Base-by-base conservation (phyloP, 495 filamentous ascomycete genomes). In the Aspergillus olivimuriae region DNA sequence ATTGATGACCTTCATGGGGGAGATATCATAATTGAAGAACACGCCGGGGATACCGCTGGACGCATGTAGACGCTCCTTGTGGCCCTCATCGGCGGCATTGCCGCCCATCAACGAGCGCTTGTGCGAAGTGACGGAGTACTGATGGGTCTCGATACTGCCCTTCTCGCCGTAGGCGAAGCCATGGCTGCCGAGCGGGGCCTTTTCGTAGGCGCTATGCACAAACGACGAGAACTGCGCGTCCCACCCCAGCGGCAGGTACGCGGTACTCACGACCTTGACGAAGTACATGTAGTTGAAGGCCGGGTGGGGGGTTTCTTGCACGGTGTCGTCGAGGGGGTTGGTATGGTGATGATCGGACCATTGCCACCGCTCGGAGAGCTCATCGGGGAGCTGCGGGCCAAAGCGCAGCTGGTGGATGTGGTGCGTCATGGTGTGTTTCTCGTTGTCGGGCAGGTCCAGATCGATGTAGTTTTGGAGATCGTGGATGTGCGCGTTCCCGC, bases 1-100 rank as follows among this genome's bases (percentile, higher is more conserved):
- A 72, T 97, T 99, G 69, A 99, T 85, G 33, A 99, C 94, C 67
- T 97, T 99, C 94, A 99, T 97, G 21, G 92, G 92, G 2, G 92
- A 97, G 66, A 99, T 97, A 60, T 99, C 92, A 56, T 97, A 98
- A 49, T 87, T 92, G 71, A 98, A 96, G 73, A 97, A 98, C 10
- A 98, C 89, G 4, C 94, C 94, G 2, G 92, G 92, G 55, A 98
- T 97, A 41, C 92, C 92, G 39, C 86, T 89, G 47, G 80, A 51
- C 1, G 90, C 86, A 63, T 97, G 94, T 49, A 95, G 63, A 4
- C 89, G 78, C 68, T 94, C 90, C 58, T 87, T 79, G 63, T 99
- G 92, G 7, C 88, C 89, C 61, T 90, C 87, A 17, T 80, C 77
- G 2, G 81, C 69, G 57, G 92, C 92, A 41, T 83, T 77, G 3